These are phyloP conservation scores for Chamaecyparis obtusa DNA, from an alignment of 75 land plant genomes.

Conservation along the genomic window DNA sequence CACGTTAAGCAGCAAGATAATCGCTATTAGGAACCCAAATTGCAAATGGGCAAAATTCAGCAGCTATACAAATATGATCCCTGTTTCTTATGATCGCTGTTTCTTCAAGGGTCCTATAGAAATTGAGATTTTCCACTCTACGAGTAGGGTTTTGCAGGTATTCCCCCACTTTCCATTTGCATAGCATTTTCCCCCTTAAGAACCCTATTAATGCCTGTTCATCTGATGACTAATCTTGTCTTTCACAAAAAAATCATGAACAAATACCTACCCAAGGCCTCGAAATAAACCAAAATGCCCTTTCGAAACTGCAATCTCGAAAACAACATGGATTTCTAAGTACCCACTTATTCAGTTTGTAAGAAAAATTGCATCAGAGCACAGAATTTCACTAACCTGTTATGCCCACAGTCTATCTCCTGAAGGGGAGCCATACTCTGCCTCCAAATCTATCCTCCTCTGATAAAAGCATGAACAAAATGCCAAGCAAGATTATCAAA, in stretches of 20 bases:
- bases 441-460: background rate
- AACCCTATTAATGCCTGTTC: background rate
- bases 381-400: constrained; percentile 4
- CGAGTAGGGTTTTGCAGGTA: background rate
- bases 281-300: background rate
- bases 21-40: constrained; percentile 1
- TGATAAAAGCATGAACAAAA: background rate
- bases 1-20: background rate
- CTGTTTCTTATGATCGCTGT: background rate
- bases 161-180: background rate
- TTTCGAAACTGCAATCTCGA: background rate
- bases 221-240: background rate
- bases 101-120: background rate
- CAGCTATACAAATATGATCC: background rate
- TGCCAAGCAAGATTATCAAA: background rate
- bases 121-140: background rate
- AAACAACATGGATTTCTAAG: background rate
- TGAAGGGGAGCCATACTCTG: background rate
- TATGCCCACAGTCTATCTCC: background rate
- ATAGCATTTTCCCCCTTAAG: background rate
- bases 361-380: background rate
- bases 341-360: background rate
- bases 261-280: background rate
- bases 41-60: background rate
- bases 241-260: background rate